Base-by-base conservation (phyloP, 1,284 basidiomycete species). In the Marasmius fiardii region DNA sequence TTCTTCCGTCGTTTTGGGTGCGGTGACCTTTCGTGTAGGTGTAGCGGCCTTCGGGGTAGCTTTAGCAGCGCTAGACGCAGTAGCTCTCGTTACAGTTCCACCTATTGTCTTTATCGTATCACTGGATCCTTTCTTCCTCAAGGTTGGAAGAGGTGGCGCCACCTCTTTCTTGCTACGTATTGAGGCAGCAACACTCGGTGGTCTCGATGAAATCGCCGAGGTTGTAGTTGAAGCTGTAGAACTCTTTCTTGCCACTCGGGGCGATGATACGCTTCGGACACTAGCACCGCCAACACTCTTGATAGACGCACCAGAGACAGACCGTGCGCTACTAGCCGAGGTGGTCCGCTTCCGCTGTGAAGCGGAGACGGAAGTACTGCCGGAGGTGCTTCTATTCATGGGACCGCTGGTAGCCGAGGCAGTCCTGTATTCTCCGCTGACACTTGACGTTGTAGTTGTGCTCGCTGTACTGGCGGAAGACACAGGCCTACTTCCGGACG, bases 71-170 rank as follows among this genome's bases (percentile, higher is more conserved):
- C 31, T 35, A 6, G 53, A 23, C 10, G 55, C 26, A 18, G 26
- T 41, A 14, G 21, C 39, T 20, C 23, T 51, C 8, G 56, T 34
- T 11, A 49, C 48, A 4, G 60, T 37, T n/a, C 43, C 43, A 18
- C 50, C 58, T 3, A 52, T 55, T 14, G 58, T 58, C 35, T 63
- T 65, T 26, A 67, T 76, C 0, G 79, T 81, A 57, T 80, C 79
- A 24, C 70, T 67, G 14, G 79, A 81, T 4, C 70, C 71, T 53
- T 72, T 72, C 58, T 72, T 69, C 58, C 70, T 73, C 31, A 78
- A 60, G 1, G 78, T 77, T 16, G 45, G 45, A n/a, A 31, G 24
- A 31, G 23, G 23, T 31, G 23, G 24, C 26, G 23, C 28, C 23
- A 18, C 45, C 24, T 48, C 28, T 48, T 31, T 48, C 28, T n/a